Evolutionary conservation across 192 early-diverging fungal genomes (phyloP).

Genomic region (Geranomyces michiganensis): DNA sequence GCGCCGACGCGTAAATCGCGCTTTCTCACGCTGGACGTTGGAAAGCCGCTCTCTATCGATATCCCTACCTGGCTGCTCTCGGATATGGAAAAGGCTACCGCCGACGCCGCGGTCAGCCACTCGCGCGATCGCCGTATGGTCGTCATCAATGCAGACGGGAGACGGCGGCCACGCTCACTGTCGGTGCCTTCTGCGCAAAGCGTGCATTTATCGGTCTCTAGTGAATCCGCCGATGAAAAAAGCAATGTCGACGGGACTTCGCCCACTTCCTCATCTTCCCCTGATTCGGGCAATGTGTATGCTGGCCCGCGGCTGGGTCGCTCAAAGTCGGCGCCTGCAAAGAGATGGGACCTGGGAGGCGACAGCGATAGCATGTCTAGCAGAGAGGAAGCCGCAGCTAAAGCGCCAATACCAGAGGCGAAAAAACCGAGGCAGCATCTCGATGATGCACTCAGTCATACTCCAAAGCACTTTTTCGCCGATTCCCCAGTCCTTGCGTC

Average conservation of each 20-base stretch:
- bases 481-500: too few relatives aligned
- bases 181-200: not conserved
- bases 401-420: too few relatives aligned
- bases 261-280: too few relatives aligned
- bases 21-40: constrained; percentile 13
- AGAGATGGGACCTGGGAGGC: too few relatives aligned
- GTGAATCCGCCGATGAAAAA: too few relatives aligned
- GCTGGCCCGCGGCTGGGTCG: not conserved
- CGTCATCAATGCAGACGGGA: not conserved
- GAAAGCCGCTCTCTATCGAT: constrained; percentile 5
- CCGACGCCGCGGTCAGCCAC: not conserved
- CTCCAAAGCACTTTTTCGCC: too few relatives aligned
- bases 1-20: not conserved
- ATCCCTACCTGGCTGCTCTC: constrained; percentile 10
- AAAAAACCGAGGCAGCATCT: too few relatives aligned
- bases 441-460: too few relatives aligned
- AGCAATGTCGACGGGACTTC: too few relatives aligned
- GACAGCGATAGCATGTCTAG: too few relatives aligned
- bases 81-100: constrained; percentile 15
- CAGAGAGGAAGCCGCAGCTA: too few relatives aligned
- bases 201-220: not conserved
- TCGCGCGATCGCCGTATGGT: not conserved
- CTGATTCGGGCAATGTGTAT: too few relatives aligned
- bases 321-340: not conserved
- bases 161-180: not conserved